Evolutionary conservation across 768 basidiomycete genomes (phyloP).

Genomic region (Suillus decipiens): DNA sequence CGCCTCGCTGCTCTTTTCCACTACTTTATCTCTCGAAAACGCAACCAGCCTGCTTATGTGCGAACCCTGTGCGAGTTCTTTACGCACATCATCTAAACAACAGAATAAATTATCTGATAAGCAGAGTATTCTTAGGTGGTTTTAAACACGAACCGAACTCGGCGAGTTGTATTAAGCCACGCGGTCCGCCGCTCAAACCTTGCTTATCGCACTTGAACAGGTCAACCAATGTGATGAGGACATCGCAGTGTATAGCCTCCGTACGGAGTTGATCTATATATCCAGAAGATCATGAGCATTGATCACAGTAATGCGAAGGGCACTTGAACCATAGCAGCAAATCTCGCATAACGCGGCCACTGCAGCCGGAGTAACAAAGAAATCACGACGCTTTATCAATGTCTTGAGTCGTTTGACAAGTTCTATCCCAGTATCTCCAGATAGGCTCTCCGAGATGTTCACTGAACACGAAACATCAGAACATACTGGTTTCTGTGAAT

Average conservation of each 20-base stretch:
- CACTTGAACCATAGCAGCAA: constrained; percentile 21
- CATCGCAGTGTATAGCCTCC: constrained; percentile 19
- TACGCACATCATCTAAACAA: neutral
- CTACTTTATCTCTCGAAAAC: neutral
- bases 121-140: neutral
- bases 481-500: neutral
- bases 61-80: neutral
- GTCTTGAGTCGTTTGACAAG: constrained; percentile 21
- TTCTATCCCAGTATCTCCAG: constrained; percentile 9
- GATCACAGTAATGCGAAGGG: neutral
- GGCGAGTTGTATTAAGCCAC: neutral
- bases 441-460: constrained; percentile 9
- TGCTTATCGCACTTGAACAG: constrained; percentile 15
- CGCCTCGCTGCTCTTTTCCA: neutral
- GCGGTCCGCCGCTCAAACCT: neutral
- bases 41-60: neutral
- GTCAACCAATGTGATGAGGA: constrained; percentile 21
- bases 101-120: neutral
- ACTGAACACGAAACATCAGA: neutral
- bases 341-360: constrained; percentile 26
- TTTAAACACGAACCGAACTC: neutral
- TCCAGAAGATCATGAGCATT: constrained; percentile 4
- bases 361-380: constrained; percentile 32
- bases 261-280: constrained; percentile 21
- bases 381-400: constrained; percentile 24